Evolutionary conservation across 495 filamentous ascomycete species (phyloP).

Genomic region (Podospora appendiculata): DNA sequence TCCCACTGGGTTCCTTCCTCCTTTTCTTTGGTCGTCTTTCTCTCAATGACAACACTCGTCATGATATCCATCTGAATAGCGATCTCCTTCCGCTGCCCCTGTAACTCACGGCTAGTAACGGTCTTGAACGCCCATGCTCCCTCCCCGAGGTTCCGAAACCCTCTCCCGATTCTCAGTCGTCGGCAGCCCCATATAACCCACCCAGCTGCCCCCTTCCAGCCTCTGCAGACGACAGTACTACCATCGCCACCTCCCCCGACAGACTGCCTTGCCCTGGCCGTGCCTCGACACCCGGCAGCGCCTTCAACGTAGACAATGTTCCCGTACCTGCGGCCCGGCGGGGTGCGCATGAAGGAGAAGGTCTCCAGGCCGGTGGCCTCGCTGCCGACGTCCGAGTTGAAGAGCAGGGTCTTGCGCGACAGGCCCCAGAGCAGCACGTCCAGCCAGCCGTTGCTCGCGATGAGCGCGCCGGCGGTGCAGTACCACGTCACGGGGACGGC

Average conservation of each 20-base stretch:
- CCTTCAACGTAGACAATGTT: constrained; percentile 41
- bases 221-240: background rate
- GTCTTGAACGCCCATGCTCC: background rate
- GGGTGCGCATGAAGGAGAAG: constrained; percentile 41
- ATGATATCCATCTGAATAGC: constrained; percentile 38
- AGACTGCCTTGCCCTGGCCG: background rate
- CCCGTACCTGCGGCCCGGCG: constrained; percentile 27
- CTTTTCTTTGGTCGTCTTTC: background rate
- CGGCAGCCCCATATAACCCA: background rate
- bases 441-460: constrained; percentile 65
- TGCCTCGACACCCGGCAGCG: constrained; percentile 3
- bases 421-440: constrained; percentile 66
- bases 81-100: background rate
- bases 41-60: constrained; percentile 33
- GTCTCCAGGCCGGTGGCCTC: constrained; percentile 39
- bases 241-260: too few relatives aligned
- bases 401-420: constrained; percentile 52
- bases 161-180: background rate
- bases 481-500: constrained; percentile 51
- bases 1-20: background rate
- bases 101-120: background rate
- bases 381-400: constrained; percentile 26
- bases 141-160: constrained; percentile 8
- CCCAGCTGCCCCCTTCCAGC: background rate
- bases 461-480: constrained; percentile 62